Conservation (phyloP, 257 asterid genomes). For the Fraxinus pennsylvanica region DNA sequence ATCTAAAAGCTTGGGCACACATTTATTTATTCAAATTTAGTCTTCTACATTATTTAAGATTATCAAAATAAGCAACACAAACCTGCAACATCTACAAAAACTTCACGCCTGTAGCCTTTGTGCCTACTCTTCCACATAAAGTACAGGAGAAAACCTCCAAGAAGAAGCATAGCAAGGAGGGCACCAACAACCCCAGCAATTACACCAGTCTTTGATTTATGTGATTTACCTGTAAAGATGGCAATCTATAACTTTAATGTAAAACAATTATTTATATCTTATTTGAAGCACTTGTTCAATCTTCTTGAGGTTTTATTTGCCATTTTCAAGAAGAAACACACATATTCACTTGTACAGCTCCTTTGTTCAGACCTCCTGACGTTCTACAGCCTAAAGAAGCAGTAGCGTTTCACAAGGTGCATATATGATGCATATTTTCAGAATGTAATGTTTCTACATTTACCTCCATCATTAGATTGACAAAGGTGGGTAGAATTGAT, state of each 20-base stretch:
- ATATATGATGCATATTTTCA: slow-evolving; percentile 1
- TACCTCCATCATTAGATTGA: slow-evolving; percentile 68
- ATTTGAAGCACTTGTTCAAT: neutral
- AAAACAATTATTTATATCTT: neutral
- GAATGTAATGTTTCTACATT: neutral
- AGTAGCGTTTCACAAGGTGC: slow-evolving; percentile 3
- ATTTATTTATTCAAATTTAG: neutral
- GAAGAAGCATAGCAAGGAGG: slow-evolving; percentile 55
- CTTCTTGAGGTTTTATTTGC: neutral
- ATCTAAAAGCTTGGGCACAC: neutral
- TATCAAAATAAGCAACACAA: slow-evolving; percentile 20
- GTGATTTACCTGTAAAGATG: slow-evolving; percentile 54
- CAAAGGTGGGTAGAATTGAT: slow-evolving; percentile 47
- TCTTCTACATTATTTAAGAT: neutral
- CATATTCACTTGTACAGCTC: neutral
- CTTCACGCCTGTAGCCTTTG: slow-evolving; percentile 66
- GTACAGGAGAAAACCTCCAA: slow-evolving; percentile 55
- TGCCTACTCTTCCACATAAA: slow-evolving; percentile 58
- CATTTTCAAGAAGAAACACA: neutral
- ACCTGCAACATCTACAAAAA: slow-evolving; percentile 92
- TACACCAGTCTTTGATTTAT: slow-evolving; percentile 63
- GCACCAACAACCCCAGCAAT: slow-evolving; percentile 62
- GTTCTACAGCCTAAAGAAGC: neutral
- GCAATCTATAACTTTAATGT: neutral
- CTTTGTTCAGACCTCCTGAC: neutral